A percentile compares a stretch with the other conserved stretches of the same genome.
Evolutionary conservation across 1,284 basidiomycete species (phyloP).

Genomic region (Bjerkandera adusta): DNA sequence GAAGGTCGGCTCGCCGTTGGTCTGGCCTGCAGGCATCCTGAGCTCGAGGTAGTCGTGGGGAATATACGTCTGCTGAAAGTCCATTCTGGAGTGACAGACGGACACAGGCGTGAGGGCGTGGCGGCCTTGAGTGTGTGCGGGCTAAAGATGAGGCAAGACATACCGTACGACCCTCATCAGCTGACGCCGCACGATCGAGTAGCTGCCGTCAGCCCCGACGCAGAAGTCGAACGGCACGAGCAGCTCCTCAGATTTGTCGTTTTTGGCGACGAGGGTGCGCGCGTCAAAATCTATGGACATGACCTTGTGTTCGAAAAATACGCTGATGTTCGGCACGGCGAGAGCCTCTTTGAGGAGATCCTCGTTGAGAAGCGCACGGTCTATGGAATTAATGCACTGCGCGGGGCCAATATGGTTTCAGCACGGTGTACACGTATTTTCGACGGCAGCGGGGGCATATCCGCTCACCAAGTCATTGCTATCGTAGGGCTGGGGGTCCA

Average conservation of each 20-base stretch:
- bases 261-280: constrained; percentile 48
- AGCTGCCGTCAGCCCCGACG: constrained; percentile 87
- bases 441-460: constrained; percentile 20
- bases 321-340: constrained; percentile 58
- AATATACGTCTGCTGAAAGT: constrained; percentile 94
- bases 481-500: constrained; percentile 86
- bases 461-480: constrained; percentile 75
- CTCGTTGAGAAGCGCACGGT: constrained; percentile 85
- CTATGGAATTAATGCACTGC: constrained; percentile 92
- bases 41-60: constrained; percentile 96
- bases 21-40: constrained; percentile 82
- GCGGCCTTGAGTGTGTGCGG: no score
- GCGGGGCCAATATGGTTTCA: constrained; percentile 19
- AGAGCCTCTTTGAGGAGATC: constrained; percentile 74
- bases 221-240: constrained; percentile 74
- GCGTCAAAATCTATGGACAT: constrained; percentile 72
- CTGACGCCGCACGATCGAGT: constrained; percentile 82
- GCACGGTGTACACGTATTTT: constrained; percentile 21
- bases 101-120: no score
- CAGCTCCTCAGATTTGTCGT: constrained; percentile 43
- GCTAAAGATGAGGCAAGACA: constrained; percentile 33
- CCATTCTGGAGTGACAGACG: constrained; percentile 62
- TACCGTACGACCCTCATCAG: constrained; percentile 90
- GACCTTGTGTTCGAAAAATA: constrained; percentile 84
- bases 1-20: constrained; percentile 64